A percentile compares a stretch with the other conserved stretches of the same genome.
Conservation (phyloP, 495 filamentous ascomycete genomes). For the Glarea lozoyensis region DNA sequence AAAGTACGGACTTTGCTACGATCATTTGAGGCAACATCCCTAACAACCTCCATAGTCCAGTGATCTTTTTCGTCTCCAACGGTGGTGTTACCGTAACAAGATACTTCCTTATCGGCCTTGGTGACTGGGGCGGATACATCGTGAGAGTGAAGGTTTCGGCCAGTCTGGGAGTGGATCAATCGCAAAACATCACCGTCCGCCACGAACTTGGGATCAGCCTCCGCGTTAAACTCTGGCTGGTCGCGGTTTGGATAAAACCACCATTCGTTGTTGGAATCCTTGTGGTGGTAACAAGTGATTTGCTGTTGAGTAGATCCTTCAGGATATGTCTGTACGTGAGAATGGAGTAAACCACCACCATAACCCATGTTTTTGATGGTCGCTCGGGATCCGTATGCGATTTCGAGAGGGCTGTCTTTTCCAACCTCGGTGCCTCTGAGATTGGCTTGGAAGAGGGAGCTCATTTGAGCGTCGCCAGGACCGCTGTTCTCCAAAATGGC, state of each 20-base stretch:
- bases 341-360: conserved; percentile 94
- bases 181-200: conserved; percentile 73
- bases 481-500: conserved; percentile 87
- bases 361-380: conserved; percentile 99
- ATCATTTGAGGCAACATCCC: conserved; percentile 79
- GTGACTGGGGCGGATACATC: conserved; percentile 77
- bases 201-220: conserved; percentile 60
- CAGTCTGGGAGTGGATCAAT: conserved; percentile 89
- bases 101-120: conserved; percentile 87
- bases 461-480: conserved; percentile 98
- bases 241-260: conserved; percentile 90
- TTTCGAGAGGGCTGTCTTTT: conserved; percentile 84
- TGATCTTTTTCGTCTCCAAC: conserved; percentile 97
- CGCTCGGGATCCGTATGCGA: conserved; percentile 79
- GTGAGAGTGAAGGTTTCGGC: conserved; percentile 94
- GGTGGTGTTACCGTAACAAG: conserved; percentile 92
- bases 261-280: conserved; percentile 99
- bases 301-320: conserved; percentile 94
- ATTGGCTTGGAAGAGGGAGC: conserved; percentile 96
- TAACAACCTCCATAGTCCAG: conserved; percentile 88
- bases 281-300: conserved; percentile 98
- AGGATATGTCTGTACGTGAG: conserved; percentile 91
- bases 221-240: conserved; percentile 61
- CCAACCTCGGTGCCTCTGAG: conserved; percentile 88
- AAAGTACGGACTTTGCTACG: conserved; percentile 81